Evolutionary conservation across 2,329 filamentous ascomycete species (phyloP).

Genomic region (Arthrinium puccinioides): DNA sequence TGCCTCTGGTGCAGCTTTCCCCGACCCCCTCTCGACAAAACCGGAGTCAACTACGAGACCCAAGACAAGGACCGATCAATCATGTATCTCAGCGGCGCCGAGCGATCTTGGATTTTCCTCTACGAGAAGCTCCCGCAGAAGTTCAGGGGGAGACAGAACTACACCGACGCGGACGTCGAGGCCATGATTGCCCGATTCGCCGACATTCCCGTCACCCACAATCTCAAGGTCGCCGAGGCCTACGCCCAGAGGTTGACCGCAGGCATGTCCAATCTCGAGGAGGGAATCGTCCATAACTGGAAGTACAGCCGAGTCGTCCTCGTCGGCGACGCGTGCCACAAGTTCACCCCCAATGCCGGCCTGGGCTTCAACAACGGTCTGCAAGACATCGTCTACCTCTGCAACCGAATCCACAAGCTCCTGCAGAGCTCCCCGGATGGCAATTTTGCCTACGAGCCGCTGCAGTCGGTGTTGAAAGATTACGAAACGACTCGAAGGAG

Average conservation of each 20-base stretch:
- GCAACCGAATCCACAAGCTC: too few species aligned
- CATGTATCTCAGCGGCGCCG: neutral
- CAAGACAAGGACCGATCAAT: constrained; percentile 5
- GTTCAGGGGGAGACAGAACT: neutral
- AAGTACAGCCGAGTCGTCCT: constrained; percentile 21
- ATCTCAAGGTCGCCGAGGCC: constrained; percentile 3
- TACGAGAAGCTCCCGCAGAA: constrained; percentile 7
- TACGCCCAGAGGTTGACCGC: constrained; percentile 11
- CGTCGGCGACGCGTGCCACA: constrained; percentile 27
- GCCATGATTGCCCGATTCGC: neutral
- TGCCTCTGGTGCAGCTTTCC: constrained; percentile 10
- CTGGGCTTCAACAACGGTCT: constrained; percentile 19
- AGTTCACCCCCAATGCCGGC: constrained; percentile 21
- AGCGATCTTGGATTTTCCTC: neutral
- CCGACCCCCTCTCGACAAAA: constrained; percentile 9
- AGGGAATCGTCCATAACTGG: constrained; percentile 25
- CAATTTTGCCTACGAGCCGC: too few species aligned
- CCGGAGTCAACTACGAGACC: neutral
- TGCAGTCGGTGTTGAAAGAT: too few species aligned
- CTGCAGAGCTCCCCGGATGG: too few species aligned
- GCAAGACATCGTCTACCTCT: neutral
- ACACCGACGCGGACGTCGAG: neutral
- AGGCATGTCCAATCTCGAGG: constrained; percentile 22
- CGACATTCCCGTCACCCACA: constrained; percentile 14
- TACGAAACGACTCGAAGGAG: neutral